Conservation (phyloP, 2,329 filamentous ascomycete genomes). For the Phialophora expanda region DNA sequence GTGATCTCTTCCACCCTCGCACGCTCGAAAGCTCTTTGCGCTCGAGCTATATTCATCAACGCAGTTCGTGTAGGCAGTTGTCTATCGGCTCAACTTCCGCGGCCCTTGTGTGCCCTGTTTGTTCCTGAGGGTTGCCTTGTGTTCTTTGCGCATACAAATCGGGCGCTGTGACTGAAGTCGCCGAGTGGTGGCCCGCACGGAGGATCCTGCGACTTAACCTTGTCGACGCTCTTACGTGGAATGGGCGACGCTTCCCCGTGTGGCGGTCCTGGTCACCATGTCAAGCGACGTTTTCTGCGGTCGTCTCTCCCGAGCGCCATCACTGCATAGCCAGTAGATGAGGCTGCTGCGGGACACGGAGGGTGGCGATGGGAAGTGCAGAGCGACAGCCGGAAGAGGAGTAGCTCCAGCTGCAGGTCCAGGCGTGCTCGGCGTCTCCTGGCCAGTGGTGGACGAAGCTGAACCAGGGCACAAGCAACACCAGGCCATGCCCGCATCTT, state of each 20-base stretch:
- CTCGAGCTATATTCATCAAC: neutral
- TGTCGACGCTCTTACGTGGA: constrained; percentile 5
- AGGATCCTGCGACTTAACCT: neutral
- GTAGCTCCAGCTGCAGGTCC: constrained; percentile 32
- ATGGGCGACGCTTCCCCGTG: neutral
- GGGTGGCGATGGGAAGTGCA: constrained; percentile 30
- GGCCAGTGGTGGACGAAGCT: constrained; percentile 25
- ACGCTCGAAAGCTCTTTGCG: constrained; percentile 5
- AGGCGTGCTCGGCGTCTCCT: constrained; percentile 7
- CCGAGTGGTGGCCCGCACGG: neutral
- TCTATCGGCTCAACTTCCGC: constrained; percentile 1
- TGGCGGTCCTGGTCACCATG: neutral
- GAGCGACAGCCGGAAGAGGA: constrained; percentile 25
- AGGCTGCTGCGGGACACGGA: constrained; percentile 25
- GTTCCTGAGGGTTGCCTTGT: constrained; percentile 12
- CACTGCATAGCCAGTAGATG: neutral
- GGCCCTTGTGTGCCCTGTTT: constrained; percentile 10
- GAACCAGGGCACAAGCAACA: constrained; percentile 27
- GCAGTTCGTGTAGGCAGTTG: constrained; percentile 5
- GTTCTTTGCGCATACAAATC: constrained; percentile 4
- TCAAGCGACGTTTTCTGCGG: constrained; percentile 4
- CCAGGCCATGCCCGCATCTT: constrained; percentile 17
- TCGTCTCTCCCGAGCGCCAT: constrained; percentile 17
- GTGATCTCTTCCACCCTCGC: constrained; percentile 13
- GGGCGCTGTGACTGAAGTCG: constrained; percentile 11